Evolutionary conservation across 768 basidiomycete genomes (phyloP).

Genomic region (Tephrocybe sp.): DNA sequence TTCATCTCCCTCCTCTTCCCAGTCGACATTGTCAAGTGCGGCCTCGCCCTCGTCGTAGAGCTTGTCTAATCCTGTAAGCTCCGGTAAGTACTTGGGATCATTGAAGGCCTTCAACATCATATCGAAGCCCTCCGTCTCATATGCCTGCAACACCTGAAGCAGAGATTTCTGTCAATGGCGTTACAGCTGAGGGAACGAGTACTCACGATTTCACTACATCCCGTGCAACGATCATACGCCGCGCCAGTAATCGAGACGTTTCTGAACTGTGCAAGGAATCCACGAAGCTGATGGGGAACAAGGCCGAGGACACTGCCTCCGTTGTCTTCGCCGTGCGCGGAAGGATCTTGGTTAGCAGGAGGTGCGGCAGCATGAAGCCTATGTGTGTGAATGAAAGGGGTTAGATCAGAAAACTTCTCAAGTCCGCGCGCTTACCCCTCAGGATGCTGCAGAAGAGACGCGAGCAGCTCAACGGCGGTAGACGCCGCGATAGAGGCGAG

Average conservation of each 20-base stretch:
- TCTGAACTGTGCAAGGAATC: constrained; percentile 84
- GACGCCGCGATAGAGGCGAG: constrained; percentile 91
- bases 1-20: constrained; percentile 58
- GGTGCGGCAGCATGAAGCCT: constrained; percentile 68
- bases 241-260: constrained; percentile 83
- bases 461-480: constrained; percentile 88
- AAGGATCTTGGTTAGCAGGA: constrained; percentile 35
- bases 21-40: constrained; percentile 67
- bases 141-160: constrained; percentile 75
- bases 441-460: constrained; percentile 87
- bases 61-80: constrained; percentile 75
- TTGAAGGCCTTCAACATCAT: constrained; percentile 84
- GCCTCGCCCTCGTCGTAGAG: constrained; percentile 75
- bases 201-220: constrained; percentile 78
- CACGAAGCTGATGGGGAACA: constrained; percentile 93
- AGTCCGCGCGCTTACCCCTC: constrained; percentile 50
- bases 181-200: background rate
- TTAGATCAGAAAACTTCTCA: background rate
- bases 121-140: constrained; percentile 74
- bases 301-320: constrained; percentile 68
- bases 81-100: constrained; percentile 71
- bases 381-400: background rate
- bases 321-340: constrained; percentile 24
- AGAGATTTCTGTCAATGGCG: background rate
- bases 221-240: constrained; percentile 86